Conservation (phyloP, 805 yeast species). For the Saturnispora diversa region DNA sequence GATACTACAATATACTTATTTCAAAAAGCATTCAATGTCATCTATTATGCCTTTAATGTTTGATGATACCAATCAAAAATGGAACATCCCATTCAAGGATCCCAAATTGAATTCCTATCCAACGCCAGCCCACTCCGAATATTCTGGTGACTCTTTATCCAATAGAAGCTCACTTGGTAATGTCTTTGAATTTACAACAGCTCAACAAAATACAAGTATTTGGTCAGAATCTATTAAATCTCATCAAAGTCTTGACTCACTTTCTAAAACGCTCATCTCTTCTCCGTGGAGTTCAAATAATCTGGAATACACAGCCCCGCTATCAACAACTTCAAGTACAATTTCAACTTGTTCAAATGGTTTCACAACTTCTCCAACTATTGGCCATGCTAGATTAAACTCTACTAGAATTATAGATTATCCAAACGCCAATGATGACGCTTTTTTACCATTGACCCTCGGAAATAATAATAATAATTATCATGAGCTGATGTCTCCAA, state of each 20-base stretch:
- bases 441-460: neutral
- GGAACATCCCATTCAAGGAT: too few species aligned
- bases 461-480: neutral
- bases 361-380: conserved; percentile 7
- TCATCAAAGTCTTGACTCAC: neutral
- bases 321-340: neutral
- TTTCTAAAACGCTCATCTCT: conserved; percentile 1
- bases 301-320: neutral
- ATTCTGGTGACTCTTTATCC: conserved; percentile 10
- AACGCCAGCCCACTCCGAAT: conserved; percentile 12
- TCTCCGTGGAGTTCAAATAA: too few species aligned
- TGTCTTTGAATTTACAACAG: conserved; percentile 6
- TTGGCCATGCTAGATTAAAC: too few species aligned
- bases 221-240: neutral
- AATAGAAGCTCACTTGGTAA: conserved; percentile 15
- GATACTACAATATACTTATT: too few species aligned
- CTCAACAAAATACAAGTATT: conserved; percentile 1
- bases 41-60: too few species aligned
- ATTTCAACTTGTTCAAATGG: neutral
- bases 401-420: neutral
- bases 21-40: too few species aligned
- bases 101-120: conserved; percentile 8
- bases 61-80: too few species aligned
- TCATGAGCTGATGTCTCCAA: too few species aligned
- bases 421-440: neutral